Evolutionary conservation across 2,329 filamentous ascomycete genomes (phyloP).

Genomic region (Lasiodiplodia sp.): DNA sequence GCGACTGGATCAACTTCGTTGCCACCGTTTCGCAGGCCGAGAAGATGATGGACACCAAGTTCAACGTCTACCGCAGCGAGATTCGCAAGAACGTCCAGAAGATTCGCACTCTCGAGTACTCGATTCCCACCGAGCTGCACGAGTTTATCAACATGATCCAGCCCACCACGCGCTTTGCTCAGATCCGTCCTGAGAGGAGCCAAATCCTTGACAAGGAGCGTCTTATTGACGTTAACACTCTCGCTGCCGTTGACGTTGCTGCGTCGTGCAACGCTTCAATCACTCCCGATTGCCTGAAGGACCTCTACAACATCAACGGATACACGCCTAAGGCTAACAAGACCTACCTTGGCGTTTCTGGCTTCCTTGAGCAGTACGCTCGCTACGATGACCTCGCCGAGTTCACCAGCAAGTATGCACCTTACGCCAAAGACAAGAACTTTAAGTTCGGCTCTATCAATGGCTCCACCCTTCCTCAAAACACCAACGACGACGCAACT

Average conservation of each 20-base stretch:
- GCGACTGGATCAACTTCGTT: constrained; percentile 69
- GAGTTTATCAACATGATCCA: constrained; percentile 68
- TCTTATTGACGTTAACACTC: constrained; percentile 33
- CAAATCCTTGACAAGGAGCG: constrained; percentile 40
- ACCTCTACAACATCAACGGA: constrained; percentile 56
- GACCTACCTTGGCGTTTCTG: constrained; percentile 53
- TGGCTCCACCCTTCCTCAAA: constrained; percentile 45
- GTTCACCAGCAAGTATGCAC: constrained; percentile 51
- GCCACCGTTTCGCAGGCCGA: constrained; percentile 62
- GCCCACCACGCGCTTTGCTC: constrained; percentile 69
- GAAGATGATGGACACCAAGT: constrained; percentile 63
- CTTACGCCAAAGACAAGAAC: constrained; percentile 51
- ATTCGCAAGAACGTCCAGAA: constrained; percentile 51
- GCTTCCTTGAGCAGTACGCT: constrained; percentile 58
- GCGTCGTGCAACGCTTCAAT: constrained; percentile 52
- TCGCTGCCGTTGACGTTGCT: constrained; percentile 1
- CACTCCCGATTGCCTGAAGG: constrained; percentile 56
- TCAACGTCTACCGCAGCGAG: constrained; percentile 62
- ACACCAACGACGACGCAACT: constrained; percentile 48
- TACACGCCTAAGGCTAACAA: constrained; percentile 45
- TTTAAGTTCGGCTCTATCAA: constrained; percentile 55
- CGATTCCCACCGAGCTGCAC: constrained; percentile 64
- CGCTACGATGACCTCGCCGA: constrained; percentile 54
- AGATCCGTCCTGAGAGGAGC: constrained; percentile 53
- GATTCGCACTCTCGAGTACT: constrained; percentile 67